Percentiles rank a stretch among this genome's conserved stretches.
Conservation (phyloP, 306 rosid genomes). For the Ormosia semicastrata region DNA sequence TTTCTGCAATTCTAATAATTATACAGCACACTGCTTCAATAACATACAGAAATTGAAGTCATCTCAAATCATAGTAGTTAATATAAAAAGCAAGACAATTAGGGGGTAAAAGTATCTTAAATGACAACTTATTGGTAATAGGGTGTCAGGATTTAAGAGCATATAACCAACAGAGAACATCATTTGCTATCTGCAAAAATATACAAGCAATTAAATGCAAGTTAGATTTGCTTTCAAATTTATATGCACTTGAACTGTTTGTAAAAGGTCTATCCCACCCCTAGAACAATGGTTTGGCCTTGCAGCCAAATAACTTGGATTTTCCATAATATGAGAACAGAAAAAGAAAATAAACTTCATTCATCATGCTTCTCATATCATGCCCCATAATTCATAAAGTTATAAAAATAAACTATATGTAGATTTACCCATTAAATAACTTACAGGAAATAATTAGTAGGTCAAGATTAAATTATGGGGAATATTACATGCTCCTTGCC, state of each 20-base stretch:
- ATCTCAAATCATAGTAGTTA: neutral
- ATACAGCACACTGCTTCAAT: neutral
- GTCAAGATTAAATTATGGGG: neutral
- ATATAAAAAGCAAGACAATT: neutral
- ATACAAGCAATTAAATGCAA: neutral
- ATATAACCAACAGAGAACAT: neutral
- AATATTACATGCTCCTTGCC: neutral
- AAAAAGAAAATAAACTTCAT: neutral
- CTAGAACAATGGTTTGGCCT: neutral
- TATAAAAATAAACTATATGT: neutral
- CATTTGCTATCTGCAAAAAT: neutral
- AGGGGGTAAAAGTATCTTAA: neutral
- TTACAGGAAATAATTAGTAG: neutral
- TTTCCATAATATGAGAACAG: neutral
- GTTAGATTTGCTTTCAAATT: slow-evolving; percentile 1
- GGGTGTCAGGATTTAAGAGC: neutral
- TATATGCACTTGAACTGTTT: neutral
- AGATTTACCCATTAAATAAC: neutral
- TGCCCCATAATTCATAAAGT: neutral
- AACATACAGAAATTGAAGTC: neutral
- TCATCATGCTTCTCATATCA: neutral
- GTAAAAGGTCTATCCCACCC: neutral
- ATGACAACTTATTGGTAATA: neutral
- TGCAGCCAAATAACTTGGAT: slow-evolving; percentile 4
- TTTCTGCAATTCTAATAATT: neutral